phyloP scores from a whole-genome alignment of 768 basidiomycete genomes.

The Psilocybe tampanensis region DNA sequence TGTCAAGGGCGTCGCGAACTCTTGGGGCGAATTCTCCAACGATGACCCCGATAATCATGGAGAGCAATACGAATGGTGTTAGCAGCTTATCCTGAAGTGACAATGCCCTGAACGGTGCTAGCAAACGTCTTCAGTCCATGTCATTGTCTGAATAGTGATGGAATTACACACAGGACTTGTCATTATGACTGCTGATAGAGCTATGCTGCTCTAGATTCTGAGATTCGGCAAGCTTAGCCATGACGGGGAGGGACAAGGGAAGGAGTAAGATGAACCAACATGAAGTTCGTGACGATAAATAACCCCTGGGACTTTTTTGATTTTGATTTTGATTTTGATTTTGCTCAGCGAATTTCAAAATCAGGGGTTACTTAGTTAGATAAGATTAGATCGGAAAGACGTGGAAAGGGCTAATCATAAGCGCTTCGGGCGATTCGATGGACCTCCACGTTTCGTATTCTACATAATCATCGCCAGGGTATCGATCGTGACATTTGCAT shows the following conservation, averaged over 20 bases:
- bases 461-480: too few species aligned
- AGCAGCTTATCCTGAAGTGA: conserved; percentile 60
- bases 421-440: too few species aligned
- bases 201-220: not conserved
- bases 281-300: not conserved
- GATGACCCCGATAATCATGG: conserved; percentile 77
- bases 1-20: conserved; percentile 64
- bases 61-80: conserved; percentile 65
- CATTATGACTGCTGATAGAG: not conserved
- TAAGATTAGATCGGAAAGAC: too few species aligned
- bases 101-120: conserved; percentile 44
- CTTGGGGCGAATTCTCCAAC: conserved; percentile 68
- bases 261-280: not conserved
- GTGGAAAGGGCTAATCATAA: too few species aligned
- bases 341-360: not conserved
- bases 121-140: not conserved
- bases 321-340: conserved; percentile 1
- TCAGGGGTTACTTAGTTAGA: not conserved
- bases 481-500: too few species aligned
- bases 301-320: not conserved
- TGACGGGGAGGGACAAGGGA: not conserved
- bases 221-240: not conserved
- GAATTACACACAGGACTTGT: not conserved
- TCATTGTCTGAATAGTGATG: too few species aligned
- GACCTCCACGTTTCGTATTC: too few species aligned